Evolutionary conservation across 2,329 filamentous ascomycete species (phyloP).

Genomic region (Colletotrichum sojae): DNA sequence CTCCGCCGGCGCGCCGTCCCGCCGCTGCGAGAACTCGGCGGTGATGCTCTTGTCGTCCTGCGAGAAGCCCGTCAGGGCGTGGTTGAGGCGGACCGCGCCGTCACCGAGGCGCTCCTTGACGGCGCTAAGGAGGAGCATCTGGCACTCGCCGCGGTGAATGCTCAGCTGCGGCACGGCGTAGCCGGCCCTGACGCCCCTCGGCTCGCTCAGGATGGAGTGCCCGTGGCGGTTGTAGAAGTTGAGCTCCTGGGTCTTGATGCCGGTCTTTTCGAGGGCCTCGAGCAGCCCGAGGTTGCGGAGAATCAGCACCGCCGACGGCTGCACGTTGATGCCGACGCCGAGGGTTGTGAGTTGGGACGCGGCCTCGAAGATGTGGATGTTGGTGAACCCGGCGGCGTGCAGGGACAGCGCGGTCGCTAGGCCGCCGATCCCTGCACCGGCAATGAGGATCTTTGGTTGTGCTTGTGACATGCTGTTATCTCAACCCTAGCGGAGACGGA

Average conservation of each 20-base stretch:
- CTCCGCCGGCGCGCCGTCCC: conserved; percentile 16
- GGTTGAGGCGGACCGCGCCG: conserved; percentile 8
- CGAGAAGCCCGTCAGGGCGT: conserved; percentile 25
- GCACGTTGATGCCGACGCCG: conserved; percentile 28
- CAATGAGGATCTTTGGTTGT: conserved; percentile 45
- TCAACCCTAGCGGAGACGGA: background rate
- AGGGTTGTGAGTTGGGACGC: conserved; percentile 32
- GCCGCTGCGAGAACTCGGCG: conserved; percentile 16
- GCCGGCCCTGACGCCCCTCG: conserved; percentile 6
- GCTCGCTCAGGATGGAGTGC: conserved; percentile 24
- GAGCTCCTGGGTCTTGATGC: conserved; percentile 28
- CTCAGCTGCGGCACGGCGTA: conserved; percentile 24
- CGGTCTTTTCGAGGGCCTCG: conserved; percentile 26
- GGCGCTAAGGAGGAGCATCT: conserved; percentile 30
- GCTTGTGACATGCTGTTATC: background rate
- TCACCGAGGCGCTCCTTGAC: conserved; percentile 25
- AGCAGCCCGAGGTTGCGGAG: conserved; percentile 30
- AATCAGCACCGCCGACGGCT: conserved; percentile 28
- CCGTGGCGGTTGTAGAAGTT: conserved; percentile 37
- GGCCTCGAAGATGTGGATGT: conserved; percentile 32
- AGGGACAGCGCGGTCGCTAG: conserved; percentile 34
- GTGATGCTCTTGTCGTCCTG: conserved; percentile 11
- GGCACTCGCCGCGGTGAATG: conserved; percentile 26
- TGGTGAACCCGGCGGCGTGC: conserved; percentile 29
- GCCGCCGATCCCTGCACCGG: conserved; percentile 43